These are phyloP conservation scores for Monosporascus sp. DNA, from an alignment of 2,329 filamentous ascomycete genomes.

Conservation along the genomic window DNA sequence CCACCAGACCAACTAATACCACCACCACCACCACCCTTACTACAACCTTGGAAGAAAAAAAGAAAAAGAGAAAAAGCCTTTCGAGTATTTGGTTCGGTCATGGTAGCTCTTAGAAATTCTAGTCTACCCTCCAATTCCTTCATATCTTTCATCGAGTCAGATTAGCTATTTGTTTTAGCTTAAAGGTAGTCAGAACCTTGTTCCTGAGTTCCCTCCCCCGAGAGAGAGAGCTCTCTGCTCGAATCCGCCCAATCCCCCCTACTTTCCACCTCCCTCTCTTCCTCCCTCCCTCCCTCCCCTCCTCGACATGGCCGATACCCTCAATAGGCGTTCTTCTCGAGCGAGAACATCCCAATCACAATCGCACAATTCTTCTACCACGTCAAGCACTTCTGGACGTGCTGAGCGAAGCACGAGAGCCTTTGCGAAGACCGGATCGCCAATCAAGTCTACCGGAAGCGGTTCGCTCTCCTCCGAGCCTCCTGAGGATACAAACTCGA, in stretches of 20 bases:
- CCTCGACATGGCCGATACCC: slow-evolving; percentile 41
- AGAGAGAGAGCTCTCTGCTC: slow-evolving; percentile 16
- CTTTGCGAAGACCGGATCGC: slow-evolving; percentile 66
- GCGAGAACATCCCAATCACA: slow-evolving; percentile 73
- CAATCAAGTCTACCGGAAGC: slow-evolving; percentile 68
- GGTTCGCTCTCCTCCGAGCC: slow-evolving; percentile 67
- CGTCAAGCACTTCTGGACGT: slow-evolving; percentile 71
- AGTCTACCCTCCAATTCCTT: slow-evolving; percentile 20
- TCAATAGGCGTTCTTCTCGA: slow-evolving; percentile 84
- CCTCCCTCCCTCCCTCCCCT: slow-evolving; percentile 20
- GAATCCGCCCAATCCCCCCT: slow-evolving; percentile 25
- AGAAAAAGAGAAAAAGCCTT: too few species aligned
- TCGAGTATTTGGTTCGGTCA: slow-evolving; percentile 17
- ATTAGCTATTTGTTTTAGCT: slow-evolving; percentile 16
- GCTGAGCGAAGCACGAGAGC: slow-evolving; percentile 69
- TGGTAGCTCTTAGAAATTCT: slow-evolving; percentile 15
- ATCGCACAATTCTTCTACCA: slow-evolving; percentile 71
- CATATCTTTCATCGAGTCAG: slow-evolving; percentile 19
- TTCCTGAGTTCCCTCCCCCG: slow-evolving; percentile 22
- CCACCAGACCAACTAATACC: slow-evolving; percentile 6
- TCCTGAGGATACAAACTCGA: slow-evolving; percentile 52
- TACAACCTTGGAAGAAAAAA: slow-evolving; percentile 2
- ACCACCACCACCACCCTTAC: slow-evolving; percentile 4
- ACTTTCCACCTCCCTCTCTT: slow-evolving; percentile 25
- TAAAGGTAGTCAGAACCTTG: slow-evolving; percentile 16